phyloP scores from a whole-genome alignment of 2,329 filamentous ascomycete species.

The Alternaria postmessia region DNA sequence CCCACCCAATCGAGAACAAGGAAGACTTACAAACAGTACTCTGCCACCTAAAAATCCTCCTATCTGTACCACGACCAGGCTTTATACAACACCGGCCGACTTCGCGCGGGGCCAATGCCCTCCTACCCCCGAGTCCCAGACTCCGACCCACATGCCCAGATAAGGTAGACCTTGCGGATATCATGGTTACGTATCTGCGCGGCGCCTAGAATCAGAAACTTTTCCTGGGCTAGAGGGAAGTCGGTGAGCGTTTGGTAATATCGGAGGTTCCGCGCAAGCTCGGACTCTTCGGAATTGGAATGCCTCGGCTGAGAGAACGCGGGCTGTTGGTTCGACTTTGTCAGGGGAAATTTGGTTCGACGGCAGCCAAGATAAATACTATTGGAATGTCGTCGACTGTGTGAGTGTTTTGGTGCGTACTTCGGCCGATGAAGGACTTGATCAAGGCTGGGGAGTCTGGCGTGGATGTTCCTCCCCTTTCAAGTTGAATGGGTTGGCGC shows the following conservation, averaged over 20 bases:
- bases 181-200: constrained; percentile 24
- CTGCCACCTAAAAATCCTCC: constrained; percentile 17
- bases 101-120: constrained; percentile 24
- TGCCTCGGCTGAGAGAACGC: constrained; percentile 24
- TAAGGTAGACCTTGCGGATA: constrained; percentile 36
- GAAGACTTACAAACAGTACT: constrained; percentile 29
- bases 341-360: constrained; percentile 1
- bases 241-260: constrained; percentile 25
- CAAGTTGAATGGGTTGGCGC: neutral
- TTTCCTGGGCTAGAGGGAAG: constrained; percentile 7
- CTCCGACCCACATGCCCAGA: constrained; percentile 38
- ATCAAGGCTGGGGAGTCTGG: neutral
- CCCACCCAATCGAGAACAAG: neutral
- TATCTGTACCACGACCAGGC: constrained; percentile 14
- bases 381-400: neutral
- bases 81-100: constrained; percentile 33
- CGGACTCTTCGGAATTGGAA: constrained; percentile 18
- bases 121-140: constrained; percentile 3
- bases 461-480: neutral
- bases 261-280: constrained; percentile 20
- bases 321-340: constrained; percentile 18
- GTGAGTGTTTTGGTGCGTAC: neutral
- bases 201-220: constrained; percentile 24
- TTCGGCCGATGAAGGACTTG: constrained; percentile 6
- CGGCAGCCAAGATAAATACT: constrained; percentile 6